These are phyloP conservation scores for Candida lessepsii DNA, from an alignment of 805 yeast genomes.

Conservation along the genomic window DNA sequence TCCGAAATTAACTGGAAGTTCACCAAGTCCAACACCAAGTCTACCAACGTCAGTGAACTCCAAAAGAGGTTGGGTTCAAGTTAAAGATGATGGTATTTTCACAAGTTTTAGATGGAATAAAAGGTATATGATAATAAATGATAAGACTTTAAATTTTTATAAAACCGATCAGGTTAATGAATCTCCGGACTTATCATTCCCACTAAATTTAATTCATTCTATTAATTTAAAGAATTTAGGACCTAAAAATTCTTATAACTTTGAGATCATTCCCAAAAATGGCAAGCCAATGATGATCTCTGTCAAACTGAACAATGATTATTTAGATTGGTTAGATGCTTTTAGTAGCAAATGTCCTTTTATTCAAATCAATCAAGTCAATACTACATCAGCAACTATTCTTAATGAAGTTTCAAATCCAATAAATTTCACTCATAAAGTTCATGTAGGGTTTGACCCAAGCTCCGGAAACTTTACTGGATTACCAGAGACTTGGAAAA, in stretches of 20 bases:
- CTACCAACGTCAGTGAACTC: background rate
- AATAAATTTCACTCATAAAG: slow-evolving; percentile 90
- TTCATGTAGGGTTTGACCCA: slow-evolving; percentile 85
- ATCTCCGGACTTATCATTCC: slow-evolving; percentile 37
- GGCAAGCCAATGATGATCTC: slow-evolving; percentile 68
- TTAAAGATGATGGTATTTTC: slow-evolving; percentile 84
- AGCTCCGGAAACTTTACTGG: slow-evolving; percentile 60
- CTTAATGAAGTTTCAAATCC: slow-evolving; percentile 73
- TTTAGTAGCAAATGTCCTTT: slow-evolving; percentile 75
- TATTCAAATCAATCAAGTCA: slow-evolving; percentile 24
- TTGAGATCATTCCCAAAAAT: slow-evolving; percentile 67
- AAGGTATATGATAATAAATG: slow-evolving; percentile 74
- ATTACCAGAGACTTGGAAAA: slow-evolving; percentile 58
- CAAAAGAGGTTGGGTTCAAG: slow-evolving; percentile 77
- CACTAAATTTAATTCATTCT: slow-evolving; percentile 35
- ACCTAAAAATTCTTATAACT: slow-evolving; percentile 51
- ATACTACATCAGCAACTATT: slow-evolving; percentile 10
- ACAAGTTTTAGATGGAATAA: slow-evolving; percentile 91
- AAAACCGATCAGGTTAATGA: slow-evolving; percentile 36
- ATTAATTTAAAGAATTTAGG: slow-evolving; percentile 60
- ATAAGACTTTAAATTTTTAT: slow-evolving; percentile 70
- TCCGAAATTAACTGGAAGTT: slow-evolving; percentile 19
- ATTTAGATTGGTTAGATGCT: slow-evolving; percentile 88
- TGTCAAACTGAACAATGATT: slow-evolving; percentile 74
- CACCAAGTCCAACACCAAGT: no score